phyloP scores from a whole-genome alignment of 768 basidiomycete genomes.

The Multifurca ochricompacta region DNA sequence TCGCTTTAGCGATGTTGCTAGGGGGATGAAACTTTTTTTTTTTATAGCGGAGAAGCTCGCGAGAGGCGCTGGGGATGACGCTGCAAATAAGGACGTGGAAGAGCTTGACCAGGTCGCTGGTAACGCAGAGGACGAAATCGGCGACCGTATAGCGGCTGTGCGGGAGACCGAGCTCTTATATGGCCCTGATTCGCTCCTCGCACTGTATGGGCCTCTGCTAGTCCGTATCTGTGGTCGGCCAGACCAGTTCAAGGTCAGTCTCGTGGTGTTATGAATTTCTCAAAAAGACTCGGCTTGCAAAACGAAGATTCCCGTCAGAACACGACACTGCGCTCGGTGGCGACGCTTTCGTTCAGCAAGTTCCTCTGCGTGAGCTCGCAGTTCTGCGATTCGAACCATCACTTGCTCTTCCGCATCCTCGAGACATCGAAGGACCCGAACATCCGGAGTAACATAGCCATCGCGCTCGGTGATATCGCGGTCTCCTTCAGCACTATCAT shows the following conservation, averaged over 20 bases:
- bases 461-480: constrained; percentile 94
- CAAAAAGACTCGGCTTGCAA: neutral
- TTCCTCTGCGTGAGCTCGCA: constrained; percentile 92
- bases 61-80: constrained; percentile 31
- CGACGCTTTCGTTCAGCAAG: constrained; percentile 86
- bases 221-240: constrained; percentile 88
- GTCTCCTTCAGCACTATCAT: constrained; percentile 97
- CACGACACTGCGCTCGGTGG: constrained; percentile 74
- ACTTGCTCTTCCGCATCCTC: constrained; percentile 86
- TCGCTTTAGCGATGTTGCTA: neutral
- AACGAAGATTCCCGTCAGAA: constrained; percentile 45
- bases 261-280: too few species aligned
- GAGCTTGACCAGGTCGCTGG: constrained; percentile 97
- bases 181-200: constrained; percentile 71
- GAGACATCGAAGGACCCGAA: constrained; percentile 86
- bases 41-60: constrained; percentile 53
- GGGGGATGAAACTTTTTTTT: neutral
- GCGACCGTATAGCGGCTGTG: constrained; percentile 77
- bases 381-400: constrained; percentile 88
- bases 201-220: constrained; percentile 83
- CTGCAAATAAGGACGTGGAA: constrained; percentile 50
- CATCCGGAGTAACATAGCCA: constrained; percentile 93
- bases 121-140: constrained; percentile 97
- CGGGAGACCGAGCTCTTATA: constrained; percentile 85
- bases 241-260: constrained; percentile 74